A percentile compares a stretch with the other conserved stretches of the same genome.
These are phyloP conservation scores for Penicillium samsonianum DNA, from an alignment of 495 filamentous ascomycete species.

Conservation along the genomic window DNA sequence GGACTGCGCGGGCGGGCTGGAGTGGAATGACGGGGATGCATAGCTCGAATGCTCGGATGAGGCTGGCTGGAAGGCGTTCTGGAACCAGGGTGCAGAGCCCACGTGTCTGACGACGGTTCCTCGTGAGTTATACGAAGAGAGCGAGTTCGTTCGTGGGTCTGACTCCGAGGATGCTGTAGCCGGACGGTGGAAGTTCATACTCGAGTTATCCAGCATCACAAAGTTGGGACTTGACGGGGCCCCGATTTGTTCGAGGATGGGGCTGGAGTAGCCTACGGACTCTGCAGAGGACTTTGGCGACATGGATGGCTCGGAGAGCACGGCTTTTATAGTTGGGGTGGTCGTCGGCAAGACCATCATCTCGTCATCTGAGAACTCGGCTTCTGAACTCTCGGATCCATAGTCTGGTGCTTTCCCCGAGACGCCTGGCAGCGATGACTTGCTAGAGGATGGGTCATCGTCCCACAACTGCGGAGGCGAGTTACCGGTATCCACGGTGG, in stretches of 20 bases:
- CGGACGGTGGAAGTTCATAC: conserved; percentile 40
- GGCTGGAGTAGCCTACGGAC: conserved; percentile 40
- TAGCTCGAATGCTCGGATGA: conserved; percentile 42
- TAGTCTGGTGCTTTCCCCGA: conserved; percentile 29
- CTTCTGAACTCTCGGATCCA: conserved; percentile 26
- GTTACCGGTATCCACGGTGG: conserved; percentile 43
- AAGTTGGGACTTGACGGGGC: conserved; percentile 50
- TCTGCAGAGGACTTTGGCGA: conserved; percentile 22
- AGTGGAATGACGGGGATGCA: conserved; percentile 42
- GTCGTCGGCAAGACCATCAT: conserved; percentile 36
- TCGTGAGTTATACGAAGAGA: conserved; percentile 51
- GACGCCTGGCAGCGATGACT: conserved; percentile 42
- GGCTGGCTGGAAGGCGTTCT: conserved; percentile 34
- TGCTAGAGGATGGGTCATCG: conserved; percentile 47
- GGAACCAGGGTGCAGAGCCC: conserved; percentile 41
- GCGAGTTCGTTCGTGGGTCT: conserved; percentile 43
- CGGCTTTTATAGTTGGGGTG: conserved; percentile 46
- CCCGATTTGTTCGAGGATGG: conserved; percentile 45
- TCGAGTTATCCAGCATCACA: conserved; percentile 46
- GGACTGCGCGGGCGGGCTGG: conserved; percentile 40
- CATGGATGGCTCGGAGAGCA: conserved; percentile 34
- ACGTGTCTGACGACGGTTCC: conserved; percentile 50
- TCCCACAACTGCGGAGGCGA: conserved; percentile 48
- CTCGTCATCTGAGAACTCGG: conserved; percentile 44
- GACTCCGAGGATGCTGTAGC: conserved; percentile 42